A percentile compares a stretch with the other conserved stretches of the same genome.
Conservation (phyloP, 163 green algal species). For the Scenedesmus sp. region DNA sequence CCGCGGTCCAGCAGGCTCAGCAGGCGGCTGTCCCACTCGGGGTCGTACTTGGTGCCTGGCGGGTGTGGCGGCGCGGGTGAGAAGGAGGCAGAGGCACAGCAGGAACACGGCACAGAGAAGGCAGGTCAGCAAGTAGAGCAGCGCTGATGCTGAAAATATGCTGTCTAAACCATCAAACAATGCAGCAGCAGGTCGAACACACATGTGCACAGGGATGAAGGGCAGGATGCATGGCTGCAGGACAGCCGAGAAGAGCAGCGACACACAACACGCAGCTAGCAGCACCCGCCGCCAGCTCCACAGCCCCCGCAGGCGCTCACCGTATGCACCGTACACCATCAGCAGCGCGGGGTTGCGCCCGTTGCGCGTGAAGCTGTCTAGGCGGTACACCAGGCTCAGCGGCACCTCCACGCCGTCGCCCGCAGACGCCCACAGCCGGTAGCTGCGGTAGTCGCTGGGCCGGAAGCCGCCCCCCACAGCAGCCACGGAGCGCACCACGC, state of each 20-base stretch:
- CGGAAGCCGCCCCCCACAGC: slow-evolving; percentile 86
- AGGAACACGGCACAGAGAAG: not conserved
- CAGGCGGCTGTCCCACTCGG: slow-evolving; percentile 63
- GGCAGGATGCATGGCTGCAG: not conserved
- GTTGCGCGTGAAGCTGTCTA: slow-evolving; percentile 7
- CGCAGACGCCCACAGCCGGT: slow-evolving; percentile 83
- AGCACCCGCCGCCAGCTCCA: slow-evolving; percentile 13
- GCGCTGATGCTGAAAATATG: too few species aligned
- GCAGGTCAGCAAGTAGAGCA: too few species aligned
- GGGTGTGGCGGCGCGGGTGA: not conserved
- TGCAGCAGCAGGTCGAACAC: too few species aligned
- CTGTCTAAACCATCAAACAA: too few species aligned
- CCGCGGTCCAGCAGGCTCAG: slow-evolving; percentile 72
- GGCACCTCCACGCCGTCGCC: slow-evolving; percentile 84
- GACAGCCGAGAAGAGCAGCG: not conserved
- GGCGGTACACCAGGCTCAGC: slow-evolving; percentile 65
- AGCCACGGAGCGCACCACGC: not conserved
- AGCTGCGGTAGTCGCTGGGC: slow-evolving; percentile 77
- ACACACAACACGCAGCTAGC: not conserved
- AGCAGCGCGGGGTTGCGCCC: slow-evolving; percentile 68
- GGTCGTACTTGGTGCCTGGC: slow-evolving; percentile 50
- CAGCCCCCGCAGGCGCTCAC: not conserved
- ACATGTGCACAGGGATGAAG: too few species aligned
- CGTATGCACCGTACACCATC: slow-evolving; percentile 85
- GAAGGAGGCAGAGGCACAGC: not conserved